Evolutionary conservation across 1,284 basidiomycete genomes (phyloP).

Genomic region (Cutaneotrichosporon mucoides): DNA sequence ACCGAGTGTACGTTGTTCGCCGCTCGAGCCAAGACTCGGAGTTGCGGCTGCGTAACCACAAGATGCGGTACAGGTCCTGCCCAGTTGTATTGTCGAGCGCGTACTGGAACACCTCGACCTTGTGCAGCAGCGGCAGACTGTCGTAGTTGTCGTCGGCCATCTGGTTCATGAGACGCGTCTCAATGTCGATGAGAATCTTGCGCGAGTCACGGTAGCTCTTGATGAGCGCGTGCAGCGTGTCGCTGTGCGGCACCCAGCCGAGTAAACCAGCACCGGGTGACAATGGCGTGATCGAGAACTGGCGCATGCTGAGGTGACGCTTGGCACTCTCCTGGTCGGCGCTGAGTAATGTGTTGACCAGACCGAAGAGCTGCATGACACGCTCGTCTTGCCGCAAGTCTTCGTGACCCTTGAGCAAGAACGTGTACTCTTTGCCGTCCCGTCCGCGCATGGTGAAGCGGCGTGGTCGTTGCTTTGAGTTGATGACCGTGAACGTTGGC

Average conservation of each 20-base stretch:
- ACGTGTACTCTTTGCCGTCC: constrained; percentile 92
- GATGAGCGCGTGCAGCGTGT: constrained; percentile 95
- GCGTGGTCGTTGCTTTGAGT: constrained; percentile 94
- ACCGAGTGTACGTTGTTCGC: constrained; percentile 92
- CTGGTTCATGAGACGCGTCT: constrained; percentile 98
- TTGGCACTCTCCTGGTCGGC: constrained; percentile 95
- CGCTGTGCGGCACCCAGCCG: constrained; percentile 95
- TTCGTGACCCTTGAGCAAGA: constrained; percentile 94
- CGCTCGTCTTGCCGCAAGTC: constrained; percentile 98
- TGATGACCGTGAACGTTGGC: constrained; percentile 84
- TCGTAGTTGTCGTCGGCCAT: constrained; percentile 98
- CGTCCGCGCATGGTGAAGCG: constrained; percentile 83
- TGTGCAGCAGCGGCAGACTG: constrained; percentile 87
- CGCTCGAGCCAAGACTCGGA: constrained; percentile 99
- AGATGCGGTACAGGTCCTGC: constrained; percentile 95
- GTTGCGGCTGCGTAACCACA: constrained; percentile 92
- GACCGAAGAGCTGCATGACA: constrained; percentile 98
- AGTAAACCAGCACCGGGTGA: constrained; percentile 94
- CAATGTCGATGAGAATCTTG: constrained; percentile 96
- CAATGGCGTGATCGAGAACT: constrained; percentile 89
- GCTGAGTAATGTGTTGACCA: constrained; percentile 91
- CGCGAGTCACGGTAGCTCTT: constrained; percentile 90
- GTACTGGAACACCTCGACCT: constrained; percentile 99
- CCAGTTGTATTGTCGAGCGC: constrained; percentile 98
- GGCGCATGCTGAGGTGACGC: constrained; percentile 89